Conservation (phyloP, 768 basidiomycete genomes). For the Amyloporia xantha region DNA sequence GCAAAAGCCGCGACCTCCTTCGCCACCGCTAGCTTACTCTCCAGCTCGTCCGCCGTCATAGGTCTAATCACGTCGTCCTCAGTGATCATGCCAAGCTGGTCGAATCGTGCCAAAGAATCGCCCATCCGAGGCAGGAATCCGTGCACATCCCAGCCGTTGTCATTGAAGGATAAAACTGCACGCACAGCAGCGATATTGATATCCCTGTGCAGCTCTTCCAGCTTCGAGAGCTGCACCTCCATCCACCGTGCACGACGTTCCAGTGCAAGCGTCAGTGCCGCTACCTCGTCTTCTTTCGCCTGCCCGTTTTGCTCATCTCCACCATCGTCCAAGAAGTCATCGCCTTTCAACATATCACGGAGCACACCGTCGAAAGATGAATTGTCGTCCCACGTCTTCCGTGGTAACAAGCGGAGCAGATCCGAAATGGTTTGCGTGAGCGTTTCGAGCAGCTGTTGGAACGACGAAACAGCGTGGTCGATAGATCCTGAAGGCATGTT, state of each 20-base stretch:
- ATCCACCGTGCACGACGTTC: conserved; percentile 91
- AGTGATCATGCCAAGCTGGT: conserved; percentile 52
- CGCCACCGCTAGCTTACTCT: conserved; percentile 64
- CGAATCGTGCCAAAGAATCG: conserved; percentile 62
- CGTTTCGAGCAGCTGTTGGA: conserved; percentile 84
- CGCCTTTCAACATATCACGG: conserved; percentile 83
- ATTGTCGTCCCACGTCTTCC: conserved; percentile 86
- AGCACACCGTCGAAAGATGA: conserved; percentile 84
- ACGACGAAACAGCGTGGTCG: conserved; percentile 84
- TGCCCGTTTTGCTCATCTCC: conserved; percentile 58
- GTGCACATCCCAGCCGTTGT: conserved; percentile 75
- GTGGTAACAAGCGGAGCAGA: conserved; percentile 74
- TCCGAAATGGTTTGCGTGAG: conserved; percentile 88
- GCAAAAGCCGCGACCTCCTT: conserved; percentile 67
- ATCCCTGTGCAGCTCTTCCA: conserved; percentile 84
- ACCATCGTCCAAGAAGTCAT: conserved; percentile 76
- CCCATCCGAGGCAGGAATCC: conserved; percentile 65
- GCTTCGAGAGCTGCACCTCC: conserved; percentile 84
- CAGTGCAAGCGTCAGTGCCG: conserved; percentile 72
- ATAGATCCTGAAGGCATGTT: conserved; percentile 85
- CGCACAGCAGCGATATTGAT: conserved; percentile 85
- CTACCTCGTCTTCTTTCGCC: conserved; percentile 78
- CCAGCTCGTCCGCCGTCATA: conserved; percentile 69
- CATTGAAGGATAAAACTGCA: conserved; percentile 77
- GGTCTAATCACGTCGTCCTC: conserved; percentile 33